A percentile compares a stretch with the other conserved stretches of the same genome.
Conservation (phyloP, 768 basidiomycete species). For the Gloeostereum incarnatum region DNA sequence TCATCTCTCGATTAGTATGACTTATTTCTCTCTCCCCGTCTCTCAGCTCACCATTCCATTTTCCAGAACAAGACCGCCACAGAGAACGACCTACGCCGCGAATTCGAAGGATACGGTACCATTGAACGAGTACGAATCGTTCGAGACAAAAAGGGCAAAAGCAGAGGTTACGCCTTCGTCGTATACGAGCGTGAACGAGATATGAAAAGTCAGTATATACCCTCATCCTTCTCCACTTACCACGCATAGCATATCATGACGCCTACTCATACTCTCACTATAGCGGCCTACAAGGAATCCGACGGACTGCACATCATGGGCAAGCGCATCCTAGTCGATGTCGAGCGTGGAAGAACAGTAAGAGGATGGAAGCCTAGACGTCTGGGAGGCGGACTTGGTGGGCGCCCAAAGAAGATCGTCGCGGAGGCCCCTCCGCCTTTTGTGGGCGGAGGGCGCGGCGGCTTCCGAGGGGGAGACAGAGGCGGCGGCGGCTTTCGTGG, state of each 20-base stretch:
- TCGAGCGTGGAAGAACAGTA: slow-evolving; percentile 96
- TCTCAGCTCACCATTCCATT: slow-evolving; percentile 9
- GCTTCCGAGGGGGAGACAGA: slow-evolving; percentile 22
- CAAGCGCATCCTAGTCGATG: slow-evolving; percentile 94
- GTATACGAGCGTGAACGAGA: slow-evolving; percentile 98
- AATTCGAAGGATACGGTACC: slow-evolving; percentile 92
- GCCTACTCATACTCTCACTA: slow-evolving; percentile 9
- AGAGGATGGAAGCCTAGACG: slow-evolving; percentile 98
- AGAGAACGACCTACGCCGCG: slow-evolving; percentile 85
- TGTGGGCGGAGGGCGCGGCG: slow-evolving; percentile 36
- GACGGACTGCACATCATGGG: slow-evolving; percentile 95
- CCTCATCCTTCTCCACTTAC: too few relatives aligned
- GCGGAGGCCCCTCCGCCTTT: slow-evolving; percentile 31
- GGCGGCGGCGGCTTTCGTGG: slow-evolving; percentile 33
- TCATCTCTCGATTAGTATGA: slow-evolving; percentile 83
- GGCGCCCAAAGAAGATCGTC: slow-evolving; percentile 79
- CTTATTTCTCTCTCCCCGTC: background rate
- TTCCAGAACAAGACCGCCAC: slow-evolving; percentile 83
- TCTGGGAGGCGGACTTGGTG: slow-evolving; percentile 98
- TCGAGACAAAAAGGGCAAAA: slow-evolving; percentile 79
- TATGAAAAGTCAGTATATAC: slow-evolving; percentile 79
- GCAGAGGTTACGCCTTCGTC: slow-evolving; percentile 91
- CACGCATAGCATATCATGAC: too few relatives aligned
- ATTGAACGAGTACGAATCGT: slow-evolving; percentile 94
- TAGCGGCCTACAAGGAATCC: slow-evolving; percentile 96